Evolutionary conservation across 176 grass and related monocot genomes (phyloP).

Genomic region (Otatea glauca): DNA sequence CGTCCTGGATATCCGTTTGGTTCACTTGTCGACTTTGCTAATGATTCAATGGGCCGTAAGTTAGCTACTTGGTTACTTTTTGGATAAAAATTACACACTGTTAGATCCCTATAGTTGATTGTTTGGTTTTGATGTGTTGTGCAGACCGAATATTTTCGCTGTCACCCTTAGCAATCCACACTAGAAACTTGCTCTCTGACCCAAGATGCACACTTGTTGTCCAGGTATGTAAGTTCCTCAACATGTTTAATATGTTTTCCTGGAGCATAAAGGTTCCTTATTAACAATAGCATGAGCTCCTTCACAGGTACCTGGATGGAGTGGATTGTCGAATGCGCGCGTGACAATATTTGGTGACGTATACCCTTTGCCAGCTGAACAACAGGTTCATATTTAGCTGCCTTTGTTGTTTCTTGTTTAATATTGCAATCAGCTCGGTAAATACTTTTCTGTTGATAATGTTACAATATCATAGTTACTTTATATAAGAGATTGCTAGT

Average conservation of each 20-base stretch:
- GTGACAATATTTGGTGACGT: conserved; percentile 99
- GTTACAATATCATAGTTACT: too few species aligned
- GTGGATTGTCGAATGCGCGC: conserved; percentile 90
- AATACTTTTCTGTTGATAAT: neutral
- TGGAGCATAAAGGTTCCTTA: neutral
- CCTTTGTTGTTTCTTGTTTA: conserved; percentile 16
- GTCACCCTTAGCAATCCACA: conserved; percentile 94
- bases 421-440: conserved; percentile 21
- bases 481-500: too few species aligned
- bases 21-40: conserved; percentile 94
- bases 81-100: neutral
- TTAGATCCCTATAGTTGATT: neutral
- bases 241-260: conserved; percentile 15
- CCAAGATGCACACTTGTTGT: conserved; percentile 97
- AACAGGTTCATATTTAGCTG: conserved; percentile 62
- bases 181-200: conserved; percentile 87
- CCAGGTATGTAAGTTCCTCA: conserved; percentile 59
- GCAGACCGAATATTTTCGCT: conserved; percentile 96
- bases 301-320: conserved; percentile 95
- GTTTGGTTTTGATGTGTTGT: conserved; percentile 7
- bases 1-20: conserved; percentile 94
- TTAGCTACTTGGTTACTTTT: conserved; percentile 36
- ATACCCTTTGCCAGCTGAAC: conserved; percentile 76
- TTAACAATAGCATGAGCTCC: neutral
- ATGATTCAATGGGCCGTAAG: conserved; percentile 94